Percentiles rank a stretch among this genome's conserved stretches.
Conservation (phyloP, 2,329 filamentous ascomycete species). For the Bipolaris cookei region DNA sequence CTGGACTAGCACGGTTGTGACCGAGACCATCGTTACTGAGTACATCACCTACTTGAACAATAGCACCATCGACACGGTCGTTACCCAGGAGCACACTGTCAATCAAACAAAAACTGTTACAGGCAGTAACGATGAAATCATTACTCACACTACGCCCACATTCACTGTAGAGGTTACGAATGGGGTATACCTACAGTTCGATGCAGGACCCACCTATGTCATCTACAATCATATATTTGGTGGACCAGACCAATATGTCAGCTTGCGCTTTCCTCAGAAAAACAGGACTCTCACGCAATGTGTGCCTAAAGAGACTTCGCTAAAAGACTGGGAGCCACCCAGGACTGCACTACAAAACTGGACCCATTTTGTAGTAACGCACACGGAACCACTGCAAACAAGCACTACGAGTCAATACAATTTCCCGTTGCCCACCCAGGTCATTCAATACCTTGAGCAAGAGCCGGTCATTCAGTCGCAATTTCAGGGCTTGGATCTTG, state of each 20-base stretch:
- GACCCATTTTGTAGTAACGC: constrained; percentile 36
- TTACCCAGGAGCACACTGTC: constrained; percentile 31
- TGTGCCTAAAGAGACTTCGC: constrained; percentile 12
- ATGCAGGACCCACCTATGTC: constrained; percentile 41
- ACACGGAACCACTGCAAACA: constrained; percentile 13
- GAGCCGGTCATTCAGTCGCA: constrained; percentile 24
- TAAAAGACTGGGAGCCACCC: constrained; percentile 30
- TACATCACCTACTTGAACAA: constrained; percentile 36
- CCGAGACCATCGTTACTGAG: constrained; percentile 34
- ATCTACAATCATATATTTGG: constrained; percentile 38
- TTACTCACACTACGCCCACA: constrained; percentile 30
- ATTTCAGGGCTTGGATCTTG: constrained; percentile 39
- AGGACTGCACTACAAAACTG: constrained; percentile 27
- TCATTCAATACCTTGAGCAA: constrained; percentile 33
- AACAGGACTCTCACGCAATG: constrained; percentile 11
- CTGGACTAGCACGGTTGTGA: constrained; percentile 35
- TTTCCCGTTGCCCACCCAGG: constrained; percentile 28
- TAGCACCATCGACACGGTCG: constrained; percentile 33
- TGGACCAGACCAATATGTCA: constrained; percentile 23
- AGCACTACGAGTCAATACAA: constrained; percentile 3
- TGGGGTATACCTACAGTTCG: constrained; percentile 21
- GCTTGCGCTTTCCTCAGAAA: constrained; percentile 2
- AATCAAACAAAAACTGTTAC: constrained; percentile 37
- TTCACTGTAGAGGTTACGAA: constrained; percentile 31
- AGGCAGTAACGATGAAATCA: constrained; percentile 16